phyloP scores from a whole-genome alignment of 768 basidiomycete species.

The Asterophora parasitica region DNA sequence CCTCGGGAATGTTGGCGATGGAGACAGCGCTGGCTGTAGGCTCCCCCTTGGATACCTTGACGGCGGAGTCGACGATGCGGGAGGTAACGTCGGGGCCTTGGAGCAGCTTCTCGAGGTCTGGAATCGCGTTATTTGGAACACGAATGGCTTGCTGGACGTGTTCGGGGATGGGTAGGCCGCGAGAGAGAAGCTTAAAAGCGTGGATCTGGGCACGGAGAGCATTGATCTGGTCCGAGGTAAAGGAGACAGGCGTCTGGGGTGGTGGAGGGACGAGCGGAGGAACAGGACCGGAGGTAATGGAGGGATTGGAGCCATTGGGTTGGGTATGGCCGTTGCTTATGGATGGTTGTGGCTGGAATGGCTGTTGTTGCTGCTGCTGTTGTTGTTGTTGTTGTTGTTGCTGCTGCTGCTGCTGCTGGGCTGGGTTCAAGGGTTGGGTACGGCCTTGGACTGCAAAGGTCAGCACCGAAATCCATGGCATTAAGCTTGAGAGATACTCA shows the following conservation, averaged over 20 bases:
- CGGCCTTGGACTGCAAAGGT: slow-evolving; percentile 14
- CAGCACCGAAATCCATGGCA: not conserved
- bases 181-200: slow-evolving; percentile 69
- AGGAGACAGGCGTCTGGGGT: slow-evolving; percentile 73
- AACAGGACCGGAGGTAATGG: slow-evolving; percentile 45
- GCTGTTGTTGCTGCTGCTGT: slow-evolving; percentile 14
- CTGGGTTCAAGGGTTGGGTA: slow-evolving; percentile 27
- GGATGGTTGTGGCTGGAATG: slow-evolving; percentile 25
- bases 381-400: slow-evolving; percentile 23
- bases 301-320: slow-evolving; percentile 37
- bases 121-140: slow-evolving; percentile 53
- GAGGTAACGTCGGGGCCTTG: slow-evolving; percentile 55
- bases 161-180: slow-evolving; percentile 65
- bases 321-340: slow-evolving; percentile 48
- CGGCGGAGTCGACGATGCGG: slow-evolving; percentile 68
- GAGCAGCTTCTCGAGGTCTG: slow-evolving; percentile 62
- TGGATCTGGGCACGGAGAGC: slow-evolving; percentile 79
- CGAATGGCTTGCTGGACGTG: slow-evolving; percentile 66
- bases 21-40: slow-evolving; percentile 22
- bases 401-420: slow-evolving; percentile 20
- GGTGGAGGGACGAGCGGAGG: slow-evolving; percentile 46
- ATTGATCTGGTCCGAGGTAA: slow-evolving; percentile 69
- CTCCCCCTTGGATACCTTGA: slow-evolving; percentile 64
- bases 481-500: slow-evolving; percentile 19
- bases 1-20: slow-evolving; percentile 30